Evolutionary conservation across 768 basidiomycete genomes (phyloP).

Genomic region (Coprinopsis cinerea): DNA sequence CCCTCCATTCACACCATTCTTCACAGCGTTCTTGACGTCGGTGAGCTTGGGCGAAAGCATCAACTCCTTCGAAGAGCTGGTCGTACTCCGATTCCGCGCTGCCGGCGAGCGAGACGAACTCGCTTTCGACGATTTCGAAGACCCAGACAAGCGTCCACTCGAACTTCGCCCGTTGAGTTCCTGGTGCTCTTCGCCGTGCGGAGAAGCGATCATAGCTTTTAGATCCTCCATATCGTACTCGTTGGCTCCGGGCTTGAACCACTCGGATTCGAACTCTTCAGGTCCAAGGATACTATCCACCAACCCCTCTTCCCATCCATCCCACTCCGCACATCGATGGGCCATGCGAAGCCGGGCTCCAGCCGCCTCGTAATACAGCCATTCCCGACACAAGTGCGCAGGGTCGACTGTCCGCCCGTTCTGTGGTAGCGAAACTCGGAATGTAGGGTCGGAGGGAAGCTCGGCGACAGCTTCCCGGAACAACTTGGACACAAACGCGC

Average conservation of each 20-base stretch:
- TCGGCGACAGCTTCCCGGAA: slow-evolving; percentile 61
- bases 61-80: not conserved
- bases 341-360: slow-evolving; percentile 67
- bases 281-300: slow-evolving; percentile 70
- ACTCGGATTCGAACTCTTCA: slow-evolving; percentile 65
- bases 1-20: slow-evolving; percentile 6
- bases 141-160: not conserved
- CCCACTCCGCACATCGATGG: slow-evolving; percentile 82
- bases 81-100: not conserved
- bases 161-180: not conserved
- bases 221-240: slow-evolving; percentile 12
- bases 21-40: not conserved
- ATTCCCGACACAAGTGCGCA: slow-evolving; percentile 51
- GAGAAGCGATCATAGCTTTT: slow-evolving; percentile 18
- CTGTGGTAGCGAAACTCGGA: slow-evolving; percentile 15
- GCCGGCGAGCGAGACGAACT: not conserved
- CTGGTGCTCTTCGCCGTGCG: slow-evolving; percentile 13
- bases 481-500: slow-evolving; percentile 64
- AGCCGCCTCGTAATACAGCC: slow-evolving; percentile 66
- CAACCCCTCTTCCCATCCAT: slow-evolving; percentile 87
- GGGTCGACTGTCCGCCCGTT: slow-evolving; percentile 23
- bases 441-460: slow-evolving; percentile 30
- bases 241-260: slow-evolving; percentile 39
- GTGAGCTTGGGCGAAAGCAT: not conserved
- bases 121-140: no score